These are phyloP conservation scores for Plenodomus lindquistii DNA, from an alignment of 2,329 filamentous ascomycete species.

Conservation along the genomic window DNA sequence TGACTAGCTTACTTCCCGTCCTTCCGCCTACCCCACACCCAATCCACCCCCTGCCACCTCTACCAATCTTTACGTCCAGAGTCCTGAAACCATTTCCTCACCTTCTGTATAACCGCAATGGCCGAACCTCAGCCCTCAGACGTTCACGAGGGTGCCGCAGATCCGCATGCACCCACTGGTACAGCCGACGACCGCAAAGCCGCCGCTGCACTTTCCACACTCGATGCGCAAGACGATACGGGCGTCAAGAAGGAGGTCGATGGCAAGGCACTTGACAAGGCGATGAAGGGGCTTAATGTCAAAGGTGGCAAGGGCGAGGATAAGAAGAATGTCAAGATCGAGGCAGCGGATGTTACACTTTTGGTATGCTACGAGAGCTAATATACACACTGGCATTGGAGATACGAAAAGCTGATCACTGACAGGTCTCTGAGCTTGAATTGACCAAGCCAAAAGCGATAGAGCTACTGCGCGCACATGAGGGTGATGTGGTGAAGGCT, in stretches of 20 bases:
- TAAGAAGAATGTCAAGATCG: conserved; percentile 68
- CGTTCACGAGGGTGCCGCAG: conserved; percentile 63
- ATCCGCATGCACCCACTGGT: conserved; percentile 46
- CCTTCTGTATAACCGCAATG: conserved; percentile 51
- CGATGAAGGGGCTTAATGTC: conserved; percentile 65
- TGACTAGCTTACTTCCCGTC: background rate
- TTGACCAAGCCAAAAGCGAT: conserved; percentile 72
- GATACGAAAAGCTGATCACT: conserved; percentile 2
- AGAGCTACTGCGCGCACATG: conserved; percentile 71
- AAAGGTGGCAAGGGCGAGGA: conserved; percentile 52
- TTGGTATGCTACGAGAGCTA: conserved; percentile 57
- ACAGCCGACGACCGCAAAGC: conserved; percentile 80
- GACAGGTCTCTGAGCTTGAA: conserved; percentile 68
- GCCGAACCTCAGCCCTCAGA: conserved; percentile 63
- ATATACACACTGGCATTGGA: conserved; percentile 19
- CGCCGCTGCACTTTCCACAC: conserved; percentile 70
- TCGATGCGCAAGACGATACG: conserved; percentile 61
- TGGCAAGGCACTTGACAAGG: conserved; percentile 70
- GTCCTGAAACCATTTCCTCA: too few species aligned
- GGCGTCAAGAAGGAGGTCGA: conserved; percentile 64
- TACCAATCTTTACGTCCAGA: background rate
- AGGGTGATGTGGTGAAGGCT: conserved; percentile 70
- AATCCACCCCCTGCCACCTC: conserved; percentile 12
- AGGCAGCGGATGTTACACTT: conserved; percentile 69
- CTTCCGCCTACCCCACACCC: background rate